Base-by-base conservation (phyloP, 2,329 filamentous ascomycete species). In the Epichloe bromicola region DNA sequence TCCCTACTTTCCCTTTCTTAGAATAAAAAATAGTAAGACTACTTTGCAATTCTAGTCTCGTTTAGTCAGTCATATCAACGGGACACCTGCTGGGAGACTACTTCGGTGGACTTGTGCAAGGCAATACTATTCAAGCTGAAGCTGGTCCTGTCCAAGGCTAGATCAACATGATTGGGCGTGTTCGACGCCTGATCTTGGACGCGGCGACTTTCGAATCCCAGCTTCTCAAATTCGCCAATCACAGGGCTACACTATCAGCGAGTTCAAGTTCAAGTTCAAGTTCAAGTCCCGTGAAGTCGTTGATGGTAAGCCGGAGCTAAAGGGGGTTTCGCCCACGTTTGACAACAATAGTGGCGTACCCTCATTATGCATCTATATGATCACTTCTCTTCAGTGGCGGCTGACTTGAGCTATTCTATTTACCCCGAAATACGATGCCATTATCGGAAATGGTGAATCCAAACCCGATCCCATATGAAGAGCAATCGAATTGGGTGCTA, bases 131-230 rank as follows among this genome's bases (percentile, higher is more conserved):
- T 41, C 49, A 75, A 2, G 70, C 72, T 0, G 66, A 69, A 1
- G 67, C 70, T 7, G 54, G 51, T 3, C 59, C 60, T 14, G 57
- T 59, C 6, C 56, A 71, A 17, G 81, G 81, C 43, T 84, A 80
- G 80, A 67, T 73, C 37, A 65, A 72, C 34, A 59, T 69, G 46
- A 62, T 72, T 37, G 73, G 72, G 11, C 78, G 76, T 41, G 60
- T 73, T 15, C 73, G 77, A 15, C 74, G 81, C 81, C 81, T 2
- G 80, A 85, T 53, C 66, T 80, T 4, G 80, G 81, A 1, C 73
- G 80, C 7, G 80, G 80, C 15, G 81, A 85, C 58, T 80, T 82
- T 55, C 73, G 82, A 3, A 65, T 74, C 3, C 81, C 81, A 0
- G 80, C 81, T 0, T 70, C 84, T 12, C 74, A 77, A 38, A 79